phyloP scores from a whole-genome alignment of 2,329 filamentous ascomycete species.

The Sporothrix mexicana region DNA sequence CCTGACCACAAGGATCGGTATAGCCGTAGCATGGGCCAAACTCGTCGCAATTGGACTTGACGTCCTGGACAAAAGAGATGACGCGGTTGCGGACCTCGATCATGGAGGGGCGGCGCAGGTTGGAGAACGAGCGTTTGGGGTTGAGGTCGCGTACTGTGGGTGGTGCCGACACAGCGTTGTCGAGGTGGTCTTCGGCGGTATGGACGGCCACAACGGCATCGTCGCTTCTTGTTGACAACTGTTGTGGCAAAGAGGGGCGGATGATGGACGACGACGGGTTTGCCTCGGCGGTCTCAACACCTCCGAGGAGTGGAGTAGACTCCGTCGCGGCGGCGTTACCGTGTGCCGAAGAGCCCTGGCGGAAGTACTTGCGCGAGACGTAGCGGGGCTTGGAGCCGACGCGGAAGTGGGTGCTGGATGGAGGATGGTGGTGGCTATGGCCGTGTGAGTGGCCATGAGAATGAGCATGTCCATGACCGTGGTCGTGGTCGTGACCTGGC shows the following conservation, averaged over 20 bases:
- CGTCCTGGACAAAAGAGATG: conserved; percentile 69
- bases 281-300: conserved; percentile 33
- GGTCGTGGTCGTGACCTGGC: conserved; percentile 29
- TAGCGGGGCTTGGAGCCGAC: neutral
- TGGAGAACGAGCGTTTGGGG: conserved; percentile 32
- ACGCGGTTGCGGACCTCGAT: conserved; percentile 61
- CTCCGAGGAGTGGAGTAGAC: conserved; percentile 56
- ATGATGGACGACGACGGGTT: conserved; percentile 36
- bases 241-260: conserved; percentile 38
- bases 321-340: conserved; percentile 46
- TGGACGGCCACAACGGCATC: neutral
- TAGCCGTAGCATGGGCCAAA: conserved; percentile 67
- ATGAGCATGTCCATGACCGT: conserved; percentile 33
- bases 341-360: neutral
- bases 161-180: neutral
- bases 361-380: conserved; percentile 25
- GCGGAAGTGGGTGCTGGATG: neutral
- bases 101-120: conserved; percentile 59
- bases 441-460: conserved; percentile 7
- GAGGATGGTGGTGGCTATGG: conserved; percentile 11
- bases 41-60: conserved; percentile 67
- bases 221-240: conserved; percentile 37
- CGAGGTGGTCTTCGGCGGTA: neutral
- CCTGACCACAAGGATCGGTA: conserved; percentile 68
- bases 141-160: conserved; percentile 25